These are phyloP conservation scores for Citrus unshiu DNA, from an alignment of 345 rosid genomes.

Conservation along the genomic window DNA sequence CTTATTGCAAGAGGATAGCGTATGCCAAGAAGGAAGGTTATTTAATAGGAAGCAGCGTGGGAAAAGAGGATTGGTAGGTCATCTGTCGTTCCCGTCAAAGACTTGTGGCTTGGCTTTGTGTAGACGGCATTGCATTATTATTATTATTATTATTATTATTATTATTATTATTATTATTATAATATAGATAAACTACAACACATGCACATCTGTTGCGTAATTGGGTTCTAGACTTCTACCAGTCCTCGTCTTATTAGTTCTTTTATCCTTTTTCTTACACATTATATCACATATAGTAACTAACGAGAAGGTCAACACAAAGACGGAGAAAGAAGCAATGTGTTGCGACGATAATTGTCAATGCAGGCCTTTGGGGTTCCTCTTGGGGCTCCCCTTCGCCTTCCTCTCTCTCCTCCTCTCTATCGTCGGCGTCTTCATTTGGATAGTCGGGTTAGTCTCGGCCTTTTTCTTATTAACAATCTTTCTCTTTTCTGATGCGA, in stretches of 20 bases:
- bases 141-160: too few relatives aligned
- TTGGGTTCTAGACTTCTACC: not conserved
- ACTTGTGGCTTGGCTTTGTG: slow-evolving; percentile 1
- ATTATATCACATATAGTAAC: too few relatives aligned
- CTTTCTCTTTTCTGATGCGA: not conserved
- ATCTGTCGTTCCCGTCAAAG: slow-evolving; percentile 2
- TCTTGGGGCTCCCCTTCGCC: slow-evolving; percentile 65
- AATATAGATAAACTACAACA: too few relatives aligned
- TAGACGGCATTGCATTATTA: slow-evolving; percentile 3
- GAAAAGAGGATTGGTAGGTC: slow-evolving; percentile 13
- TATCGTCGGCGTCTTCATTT: slow-evolving; percentile 42
- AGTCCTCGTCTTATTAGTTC: slow-evolving; percentile 1
- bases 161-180: too few relatives aligned
- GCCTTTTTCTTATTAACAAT: not conserved
- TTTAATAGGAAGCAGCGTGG: not conserved
- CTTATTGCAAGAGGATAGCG: not conserved
- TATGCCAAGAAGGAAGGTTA: not conserved
- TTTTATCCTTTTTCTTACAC: not conserved
- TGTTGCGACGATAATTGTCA: slow-evolving; percentile 43
- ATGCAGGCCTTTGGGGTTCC: slow-evolving; percentile 68
- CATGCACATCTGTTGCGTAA: too few relatives aligned
- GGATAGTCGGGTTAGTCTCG: slow-evolving; percentile 59
- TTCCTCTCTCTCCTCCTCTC: slow-evolving; percentile 54
- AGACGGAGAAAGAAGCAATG: slow-evolving; percentile 18
- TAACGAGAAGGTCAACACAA: too few relatives aligned